Percentiles rank a stretch among this genome's conserved stretches.
Conservation (phyloP, 2,329 filamentous ascomycete species). For the Dactylellina haptotyla region DNA sequence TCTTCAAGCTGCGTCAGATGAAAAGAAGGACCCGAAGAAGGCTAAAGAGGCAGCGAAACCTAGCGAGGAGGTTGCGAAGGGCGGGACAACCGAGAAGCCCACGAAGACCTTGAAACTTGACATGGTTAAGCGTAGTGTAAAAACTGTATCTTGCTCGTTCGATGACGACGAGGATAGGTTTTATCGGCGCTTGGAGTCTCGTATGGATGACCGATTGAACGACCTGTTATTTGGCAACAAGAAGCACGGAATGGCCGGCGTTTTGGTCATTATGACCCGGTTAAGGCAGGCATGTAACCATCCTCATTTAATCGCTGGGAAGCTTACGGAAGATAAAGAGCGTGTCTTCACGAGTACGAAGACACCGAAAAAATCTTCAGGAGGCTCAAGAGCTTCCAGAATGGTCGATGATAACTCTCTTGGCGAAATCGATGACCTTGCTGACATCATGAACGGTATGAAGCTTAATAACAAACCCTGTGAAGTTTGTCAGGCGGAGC, state of each 20-base stretch:
- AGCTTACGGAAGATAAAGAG: constrained; percentile 87
- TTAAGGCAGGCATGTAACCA: constrained; percentile 95
- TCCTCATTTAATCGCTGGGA: constrained; percentile 84
- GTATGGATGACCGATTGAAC: constrained; percentile 86
- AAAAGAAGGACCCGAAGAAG: constrained; percentile 63
- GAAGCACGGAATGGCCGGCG: constrained; percentile 76
- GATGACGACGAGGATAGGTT: constrained; percentile 82
- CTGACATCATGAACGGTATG: constrained; percentile 85
- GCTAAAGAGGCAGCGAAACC: constrained; percentile 66
- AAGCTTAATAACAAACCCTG: constrained; percentile 81
- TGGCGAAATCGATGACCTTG: constrained; percentile 80
- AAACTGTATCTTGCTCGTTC: constrained; percentile 81
- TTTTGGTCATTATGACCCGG: constrained; percentile 88
- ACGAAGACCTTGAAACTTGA: constrained; percentile 88
- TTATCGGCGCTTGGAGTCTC: constrained; percentile 82
- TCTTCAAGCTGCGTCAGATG: constrained; percentile 78
- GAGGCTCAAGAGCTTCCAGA: constrained; percentile 62
- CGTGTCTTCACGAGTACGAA: constrained; percentile 68
- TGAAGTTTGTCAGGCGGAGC: constrained; percentile 79
- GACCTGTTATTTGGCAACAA: constrained; percentile 80
- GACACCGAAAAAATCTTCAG: constrained; percentile 63
- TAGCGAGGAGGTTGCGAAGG: constrained; percentile 58
- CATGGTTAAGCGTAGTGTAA: constrained; percentile 77
- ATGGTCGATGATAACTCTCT: constrained; percentile 61
- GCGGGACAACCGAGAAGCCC: too few relatives aligned